Base-by-base conservation (phyloP, 345 rosid species). In the Excoecaria cochinchinensis region DNA sequence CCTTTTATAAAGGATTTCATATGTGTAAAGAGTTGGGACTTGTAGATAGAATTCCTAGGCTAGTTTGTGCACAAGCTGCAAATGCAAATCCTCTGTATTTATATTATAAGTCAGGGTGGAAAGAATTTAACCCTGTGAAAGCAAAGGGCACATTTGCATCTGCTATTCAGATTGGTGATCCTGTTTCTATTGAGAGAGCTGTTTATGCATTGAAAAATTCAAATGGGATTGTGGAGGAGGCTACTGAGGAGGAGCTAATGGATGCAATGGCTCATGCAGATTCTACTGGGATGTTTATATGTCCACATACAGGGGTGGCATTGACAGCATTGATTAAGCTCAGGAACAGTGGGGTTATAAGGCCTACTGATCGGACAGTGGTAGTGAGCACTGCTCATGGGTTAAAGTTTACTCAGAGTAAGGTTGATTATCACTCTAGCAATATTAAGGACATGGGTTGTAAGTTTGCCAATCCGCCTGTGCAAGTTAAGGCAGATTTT, bases 181-280 rank as follows among this genome's bases (percentile, higher is more conserved):
- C 78, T n/a, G 82, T 79, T 64, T 79, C 82, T 0, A 79, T 79
- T 21, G 82, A 79, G 19, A 79, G 82, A 69, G 82, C 78, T 56
- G 83, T 75, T 58, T 80, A 71, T 80, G 83, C 83, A 0, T 50
- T 80, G 76, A 50, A 80, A 60, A 75, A 72, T 17, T 80, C 69
- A 8, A 44, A 80, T 71, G 83, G 83, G 73, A 80, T 76, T 59
- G 83, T 80, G 3, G 83, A 75, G 66, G 79, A 80, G 69, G 83
- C 79, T n/a, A 80, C 83, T 0, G 83, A 80, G 70, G 83, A 80
- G 77, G 83, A 80, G 72, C 65, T 80, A 48, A 80, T 80, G 79
- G 83, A 80, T 76, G 79, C 83, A 4, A 80, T 67, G 79, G 83
- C 83, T 1, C 73, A 67, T 38, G 79, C 83, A 14, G 83, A 80